Evolutionary conservation across 345 rosid genomes (phyloP), one percentile per base, ranked within the genome.

Genomic region (Citrus trifoliata): DNA sequence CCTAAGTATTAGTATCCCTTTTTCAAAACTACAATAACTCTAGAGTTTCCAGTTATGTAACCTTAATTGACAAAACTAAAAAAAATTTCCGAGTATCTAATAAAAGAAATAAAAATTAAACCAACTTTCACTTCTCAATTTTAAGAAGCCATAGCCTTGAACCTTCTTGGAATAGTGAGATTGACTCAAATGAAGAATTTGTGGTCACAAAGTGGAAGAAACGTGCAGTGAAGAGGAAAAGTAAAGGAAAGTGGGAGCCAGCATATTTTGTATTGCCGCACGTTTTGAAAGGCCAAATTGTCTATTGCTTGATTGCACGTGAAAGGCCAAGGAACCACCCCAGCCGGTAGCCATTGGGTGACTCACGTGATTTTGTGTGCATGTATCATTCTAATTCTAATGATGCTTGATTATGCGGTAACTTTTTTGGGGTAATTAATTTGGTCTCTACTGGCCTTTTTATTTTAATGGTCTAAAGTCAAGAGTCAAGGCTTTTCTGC

Each of bases 121-220:
- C 24, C 24, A 21, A 56, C 6, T 56, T 22, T 56, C 24, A 56
- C 9, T 56, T 59, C 27, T 27, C 6, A 6, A 30, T 30, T 63
- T 30, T 0, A 28, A 28, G 19, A 28, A 28, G 35, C 19, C 7
- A 28, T 16, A 30, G 6, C 67, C 67, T 3, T 63, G 67, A 63
- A 30, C 21, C 67, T 63, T 63, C 67, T 63, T 14, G 67, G 12
- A 4, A 16, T 14, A 6, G 7, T 28, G 33, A 63, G 9, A 63
- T 63, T 16, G 67, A 63, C 38, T 7, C 14, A 18, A 18, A 27
- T 9, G 35, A 48, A 71, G 63, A 53, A 71, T 71, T 71, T 27
- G 28, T 56, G 33, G 35, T 35, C 40, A 37, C 68, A 22, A 69
- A 77, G 81, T 81, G 81, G 78, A 77, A 63, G 6, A 63, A 73